Evolutionary conservation across 2,329 filamentous ascomycete species (phyloP).

Genomic region (Penicillium brasilianum): DNA sequence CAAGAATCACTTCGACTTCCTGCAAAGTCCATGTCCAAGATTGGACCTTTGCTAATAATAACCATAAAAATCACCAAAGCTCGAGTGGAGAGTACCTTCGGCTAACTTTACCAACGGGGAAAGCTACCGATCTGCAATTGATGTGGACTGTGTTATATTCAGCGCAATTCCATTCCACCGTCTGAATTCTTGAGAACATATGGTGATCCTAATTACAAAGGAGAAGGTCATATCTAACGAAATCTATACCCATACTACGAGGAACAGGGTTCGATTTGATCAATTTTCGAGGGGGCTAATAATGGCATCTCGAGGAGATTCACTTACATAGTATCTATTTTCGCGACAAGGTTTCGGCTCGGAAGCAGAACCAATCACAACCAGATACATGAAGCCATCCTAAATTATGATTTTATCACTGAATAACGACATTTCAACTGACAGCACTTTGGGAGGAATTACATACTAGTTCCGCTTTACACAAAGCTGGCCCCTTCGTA

Average conservation of each 20-base stretch:
- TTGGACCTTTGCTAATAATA: neutral
- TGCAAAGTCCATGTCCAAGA: neutral
- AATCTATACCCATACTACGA: no score
- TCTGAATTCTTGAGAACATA: neutral
- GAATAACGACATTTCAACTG: constrained; percentile 9
- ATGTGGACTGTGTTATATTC: neutral
- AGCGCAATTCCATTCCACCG: neutral
- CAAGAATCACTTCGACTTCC: neutral
- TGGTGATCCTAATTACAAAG: constrained; percentile 1
- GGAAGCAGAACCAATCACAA: neutral
- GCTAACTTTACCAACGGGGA: neutral
- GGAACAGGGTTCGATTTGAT: neutral
- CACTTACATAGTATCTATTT: neutral
- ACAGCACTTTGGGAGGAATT: constrained; percentile 8
- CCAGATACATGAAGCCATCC: neutral
- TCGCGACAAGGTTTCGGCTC: neutral
- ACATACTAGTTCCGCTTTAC: neutral
- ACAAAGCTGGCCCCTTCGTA: neutral
- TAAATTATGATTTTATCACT: neutral
- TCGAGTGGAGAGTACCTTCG: neutral
- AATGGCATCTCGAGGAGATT: neutral
- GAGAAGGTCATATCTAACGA: no score
- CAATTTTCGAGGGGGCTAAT: neutral
- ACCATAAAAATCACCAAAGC: neutral
- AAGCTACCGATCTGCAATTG: neutral